Base-by-base conservation (phyloP, 495 filamentous ascomycete genomes). In the Aspergillus affinis region DNA sequence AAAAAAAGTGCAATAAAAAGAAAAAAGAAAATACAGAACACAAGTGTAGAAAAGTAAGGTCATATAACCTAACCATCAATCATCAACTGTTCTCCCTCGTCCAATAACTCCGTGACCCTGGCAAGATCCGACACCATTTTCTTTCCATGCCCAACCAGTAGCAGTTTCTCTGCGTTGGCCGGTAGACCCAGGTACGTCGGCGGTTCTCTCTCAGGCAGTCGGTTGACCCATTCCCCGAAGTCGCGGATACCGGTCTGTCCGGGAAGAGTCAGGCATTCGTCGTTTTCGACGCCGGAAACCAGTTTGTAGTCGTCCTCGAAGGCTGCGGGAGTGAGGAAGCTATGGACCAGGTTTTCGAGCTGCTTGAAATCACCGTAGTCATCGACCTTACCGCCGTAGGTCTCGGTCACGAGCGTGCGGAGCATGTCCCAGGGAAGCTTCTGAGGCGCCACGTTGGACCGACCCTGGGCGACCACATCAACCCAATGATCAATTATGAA, bases 371-470 rank as follows among this genome's bases (percentile, higher is more conserved):
- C 94, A n/a, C 75, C 87, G 54, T 89, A 87, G 65, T 96, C 88
- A 67, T 99, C 94, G 62, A 99, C 90, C 78, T 99, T 99, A 67
- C 94, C 94, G 63, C 95, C 95, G 72, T 99, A 99, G 55, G 90
- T 97, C 71, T 97, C 92, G 8, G 87, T 88, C 52, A 98, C 82
- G 10, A 99, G 88, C 49, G 90, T 92, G 59, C 90, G 88, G 61
- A 99, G 89, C 86, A 99, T 93, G 30, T 94, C 90, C 94, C 94
- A 99, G 8, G 94, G 95, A 12, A 99, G 90, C 69, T 96, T 96
- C 59, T 86, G 81, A 18, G 94, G 94, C 6, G 92, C 90, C 54
- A 98, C 86, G 72, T 99, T 99, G 44, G 91, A 91, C 51, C 94
- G 88, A 54, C 87, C 90, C 58, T 86, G 82, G 6, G 93, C 90